Evolutionary conservation across 2,329 filamentous ascomycete species (phyloP), one percentile per base, ranked within the genome.

Genomic region (Sclerotinia minor): DNA sequence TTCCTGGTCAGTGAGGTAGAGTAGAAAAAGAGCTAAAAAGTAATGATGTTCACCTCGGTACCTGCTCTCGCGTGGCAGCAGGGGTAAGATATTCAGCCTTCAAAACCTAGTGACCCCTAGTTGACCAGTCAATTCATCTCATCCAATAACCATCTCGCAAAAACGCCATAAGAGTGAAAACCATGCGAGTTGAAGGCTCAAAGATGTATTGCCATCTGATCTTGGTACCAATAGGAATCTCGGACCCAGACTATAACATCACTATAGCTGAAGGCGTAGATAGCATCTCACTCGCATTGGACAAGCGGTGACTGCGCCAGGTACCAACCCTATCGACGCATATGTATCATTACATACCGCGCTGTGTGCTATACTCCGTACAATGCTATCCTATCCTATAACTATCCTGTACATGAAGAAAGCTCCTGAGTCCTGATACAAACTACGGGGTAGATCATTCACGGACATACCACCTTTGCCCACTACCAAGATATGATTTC

Each of bases 281-380:
- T 53, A 35, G 35, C 24, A 67, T 67, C 55, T 67, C 35, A 64
- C 49, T 64, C 19, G 35, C 64, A 60, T 66, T 45, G 44, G 64
- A 65, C 64, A 66, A 60, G 64, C 64, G 64, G 54, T 66, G 54
- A 52, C 64, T 66, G 64, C 64, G 64, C 54, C 53, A 49, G 45
- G 58, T 49, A 49, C 58, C 44, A 49, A 60, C 26, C 45, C 15
- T 61, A 49, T 49, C 29, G 21, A 35, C 29, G 58, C 29, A 61
- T 15, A 24, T 60, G 24, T 60, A 35, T n/a, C 13, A 59, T 59
- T 32, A 49, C 58, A 47, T 58, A 55, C 19, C 53, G 29, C 35
- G 44, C n/a, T 24, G 24, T n/a, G n/a, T 26, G 32, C 55, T 35
- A 32, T 41, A 26, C 54, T 32, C 11, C 21, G n/a, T 29, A 26